Conservation (phyloP, 768 basidiomycete genomes). For the Podaxis mareebaensis region DNA sequence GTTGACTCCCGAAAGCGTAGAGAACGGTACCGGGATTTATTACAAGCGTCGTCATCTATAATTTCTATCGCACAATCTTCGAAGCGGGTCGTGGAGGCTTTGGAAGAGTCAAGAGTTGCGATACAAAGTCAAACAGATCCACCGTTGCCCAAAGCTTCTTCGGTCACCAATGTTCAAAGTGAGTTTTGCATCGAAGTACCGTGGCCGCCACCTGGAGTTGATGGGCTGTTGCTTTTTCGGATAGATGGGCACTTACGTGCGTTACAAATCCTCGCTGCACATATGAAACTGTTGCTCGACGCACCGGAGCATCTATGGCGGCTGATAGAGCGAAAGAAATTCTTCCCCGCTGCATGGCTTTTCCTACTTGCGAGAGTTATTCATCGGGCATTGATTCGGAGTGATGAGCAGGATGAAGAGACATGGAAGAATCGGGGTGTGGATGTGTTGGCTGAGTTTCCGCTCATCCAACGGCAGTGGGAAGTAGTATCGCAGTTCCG, state of each 20-base stretch:
- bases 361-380: constrained; percentile 86
- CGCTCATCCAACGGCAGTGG: constrained; percentile 92
- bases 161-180: constrained; percentile 46
- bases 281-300: constrained; percentile 89
- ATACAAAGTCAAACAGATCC: constrained; percentile 50
- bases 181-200: constrained; percentile 16
- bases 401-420: constrained; percentile 65
- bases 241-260: constrained; percentile 68
- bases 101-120: constrained; percentile 60
- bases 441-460: constrained; percentile 75
- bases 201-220: background rate
- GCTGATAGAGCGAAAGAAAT: constrained; percentile 76
- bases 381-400: constrained; percentile 67
- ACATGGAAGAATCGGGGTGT: constrained; percentile 61
- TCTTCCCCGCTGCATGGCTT: constrained; percentile 83
- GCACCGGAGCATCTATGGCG: constrained; percentile 92
- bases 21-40: constrained; percentile 86
- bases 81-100: constrained; percentile 57
- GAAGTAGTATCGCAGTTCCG: constrained; percentile 86
- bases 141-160: constrained; percentile 40
- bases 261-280: constrained; percentile 78
- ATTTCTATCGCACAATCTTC: constrained; percentile 75
- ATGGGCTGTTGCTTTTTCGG: background rate
- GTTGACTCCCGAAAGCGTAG: constrained; percentile 61
- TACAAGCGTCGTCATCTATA: constrained; percentile 85